Conservation (phyloP, 2,329 filamentous ascomycete species). For the Ceratocystis cacaofunesta region DNA sequence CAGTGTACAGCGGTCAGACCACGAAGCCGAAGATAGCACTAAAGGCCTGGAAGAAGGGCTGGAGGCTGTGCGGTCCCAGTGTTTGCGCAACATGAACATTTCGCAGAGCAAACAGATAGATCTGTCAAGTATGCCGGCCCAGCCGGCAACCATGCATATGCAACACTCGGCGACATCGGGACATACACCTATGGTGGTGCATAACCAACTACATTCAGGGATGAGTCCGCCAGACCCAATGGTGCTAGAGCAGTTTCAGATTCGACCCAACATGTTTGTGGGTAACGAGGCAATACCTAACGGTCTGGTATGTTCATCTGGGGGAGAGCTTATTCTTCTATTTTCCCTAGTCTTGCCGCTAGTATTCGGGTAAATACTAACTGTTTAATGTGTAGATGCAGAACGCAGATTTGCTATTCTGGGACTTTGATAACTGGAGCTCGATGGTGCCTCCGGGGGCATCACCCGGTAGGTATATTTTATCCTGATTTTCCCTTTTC, state of each 20-base stretch:
- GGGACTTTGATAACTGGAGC: slow-evolving; percentile 16
- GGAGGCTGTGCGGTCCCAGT: slow-evolving; percentile 30
- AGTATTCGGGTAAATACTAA: neutral
- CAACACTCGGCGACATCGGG: neutral
- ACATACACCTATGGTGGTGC: slow-evolving; percentile 7
- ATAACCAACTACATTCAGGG: slow-evolving; percentile 5
- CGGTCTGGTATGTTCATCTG: slow-evolving; percentile 4
- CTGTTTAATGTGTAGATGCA: neutral
- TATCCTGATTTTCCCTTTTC: neutral
- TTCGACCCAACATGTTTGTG: slow-evolving; percentile 12
- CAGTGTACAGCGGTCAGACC: slow-evolving; percentile 30
- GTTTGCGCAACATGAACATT: slow-evolving; percentile 30
- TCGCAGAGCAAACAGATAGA: slow-evolving; percentile 26
- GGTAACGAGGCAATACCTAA: slow-evolving; percentile 3
- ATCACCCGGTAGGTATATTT: slow-evolving; percentile 6
- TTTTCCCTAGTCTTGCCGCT: neutral
- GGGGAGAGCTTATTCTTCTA: neutral
- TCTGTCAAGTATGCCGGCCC: slow-evolving; percentile 1
- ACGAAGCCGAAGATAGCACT: slow-evolving; percentile 29
- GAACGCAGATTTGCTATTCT: slow-evolving; percentile 12
- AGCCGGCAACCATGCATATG: neutral
- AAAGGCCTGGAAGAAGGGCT: slow-evolving; percentile 25
- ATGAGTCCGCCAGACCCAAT: slow-evolving; percentile 12
- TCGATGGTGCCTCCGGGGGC: slow-evolving; percentile 16
- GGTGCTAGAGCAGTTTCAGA: slow-evolving; percentile 14